Percentiles rank a stretch among this genome's conserved stretches.
phyloP scores from a whole-genome alignment of 495 filamentous ascomycete species.

The Penicillium cosmopolitanum region DNA sequence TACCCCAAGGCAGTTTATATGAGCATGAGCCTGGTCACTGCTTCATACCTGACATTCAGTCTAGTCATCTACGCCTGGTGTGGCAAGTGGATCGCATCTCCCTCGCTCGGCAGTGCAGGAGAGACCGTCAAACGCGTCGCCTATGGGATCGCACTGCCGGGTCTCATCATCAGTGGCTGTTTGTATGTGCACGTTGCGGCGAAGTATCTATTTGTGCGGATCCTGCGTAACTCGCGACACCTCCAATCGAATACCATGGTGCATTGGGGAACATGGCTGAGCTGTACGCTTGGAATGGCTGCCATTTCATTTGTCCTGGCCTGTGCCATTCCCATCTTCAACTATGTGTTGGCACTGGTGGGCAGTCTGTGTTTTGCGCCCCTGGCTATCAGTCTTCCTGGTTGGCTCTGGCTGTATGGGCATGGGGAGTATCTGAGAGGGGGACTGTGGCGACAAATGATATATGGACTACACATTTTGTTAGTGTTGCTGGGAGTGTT shows the following conservation, averaged over 20 bases:
- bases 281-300: slow-evolving; percentile 56
- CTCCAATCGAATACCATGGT: slow-evolving; percentile 59
- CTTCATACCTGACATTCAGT: slow-evolving; percentile 59
- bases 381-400: slow-evolving; percentile 45
- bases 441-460: slow-evolving; percentile 7
- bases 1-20: slow-evolving; percentile 66
- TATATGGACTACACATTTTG: slow-evolving; percentile 33
- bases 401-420: slow-evolving; percentile 52
- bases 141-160: slow-evolving; percentile 76
- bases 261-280: slow-evolving; percentile 57
- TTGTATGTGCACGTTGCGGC: slow-evolving; percentile 64
- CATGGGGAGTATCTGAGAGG: slow-evolving; percentile 41
- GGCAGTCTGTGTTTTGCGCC: slow-evolving; percentile 43
- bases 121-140: slow-evolving; percentile 63
- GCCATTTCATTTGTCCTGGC: slow-evolving; percentile 68
- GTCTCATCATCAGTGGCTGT: slow-evolving; percentile 55
- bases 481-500: slow-evolving; percentile 42
- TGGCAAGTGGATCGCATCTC: slow-evolving; percentile 66
- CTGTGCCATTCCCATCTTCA: slow-evolving; percentile 72
- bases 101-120: slow-evolving; percentile 71
- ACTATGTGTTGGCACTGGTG: slow-evolving; percentile 58
- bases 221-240: slow-evolving; percentile 55
- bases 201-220: slow-evolving; percentile 68
- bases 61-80: slow-evolving; percentile 70
- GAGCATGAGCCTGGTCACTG: slow-evolving; percentile 63